Conservation (phyloP, 163 green algal species). For the Scenedesmus sp. region DNA sequence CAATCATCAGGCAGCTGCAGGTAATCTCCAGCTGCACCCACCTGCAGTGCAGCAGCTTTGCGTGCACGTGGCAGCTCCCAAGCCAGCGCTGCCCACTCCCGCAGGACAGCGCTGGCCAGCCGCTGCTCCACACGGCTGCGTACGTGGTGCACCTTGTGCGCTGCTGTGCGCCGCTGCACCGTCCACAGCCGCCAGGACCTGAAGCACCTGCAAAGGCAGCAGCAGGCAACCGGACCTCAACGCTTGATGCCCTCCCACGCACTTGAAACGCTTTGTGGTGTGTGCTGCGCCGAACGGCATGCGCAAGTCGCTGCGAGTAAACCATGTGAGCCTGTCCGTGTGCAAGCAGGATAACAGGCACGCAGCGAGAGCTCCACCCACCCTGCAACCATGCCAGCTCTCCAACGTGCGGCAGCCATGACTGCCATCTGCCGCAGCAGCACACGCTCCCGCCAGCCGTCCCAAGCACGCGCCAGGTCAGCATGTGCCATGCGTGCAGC, state of each 20-base stretch:
- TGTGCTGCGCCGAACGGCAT: no score
- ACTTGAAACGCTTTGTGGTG: no score
- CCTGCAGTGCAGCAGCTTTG: neutral
- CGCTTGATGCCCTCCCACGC: no score
- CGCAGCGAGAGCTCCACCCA: neutral
- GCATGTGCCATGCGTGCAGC: no score
- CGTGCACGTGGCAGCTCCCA: slow-evolving; percentile 16
- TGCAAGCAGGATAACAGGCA: no score
- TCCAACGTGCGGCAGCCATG: neutral
- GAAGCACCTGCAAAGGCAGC: slow-evolving; percentile 18
- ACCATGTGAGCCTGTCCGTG: no score
- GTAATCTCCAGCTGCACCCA: neutral
- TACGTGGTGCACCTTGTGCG: neutral
- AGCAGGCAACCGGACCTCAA: neutral
- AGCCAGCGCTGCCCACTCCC: slow-evolving; percentile 6
- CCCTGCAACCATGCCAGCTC: neutral
- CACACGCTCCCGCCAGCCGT: neutral
- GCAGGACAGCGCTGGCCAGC: slow-evolving; percentile 1
- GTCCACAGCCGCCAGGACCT: neutral
- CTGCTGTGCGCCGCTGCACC: neutral
- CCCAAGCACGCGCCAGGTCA: neutral
- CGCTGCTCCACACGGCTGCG: neutral
- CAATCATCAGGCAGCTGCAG: neutral
- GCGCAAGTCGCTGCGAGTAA: no score
- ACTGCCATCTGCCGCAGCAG: slow-evolving; percentile 24